Percentiles rank a stretch among this genome's conserved stretches.
These are phyloP conservation scores for Beauveria pseudobassiana DNA, from an alignment of 2,329 filamentous ascomycete species.

Conservation along the genomic window DNA sequence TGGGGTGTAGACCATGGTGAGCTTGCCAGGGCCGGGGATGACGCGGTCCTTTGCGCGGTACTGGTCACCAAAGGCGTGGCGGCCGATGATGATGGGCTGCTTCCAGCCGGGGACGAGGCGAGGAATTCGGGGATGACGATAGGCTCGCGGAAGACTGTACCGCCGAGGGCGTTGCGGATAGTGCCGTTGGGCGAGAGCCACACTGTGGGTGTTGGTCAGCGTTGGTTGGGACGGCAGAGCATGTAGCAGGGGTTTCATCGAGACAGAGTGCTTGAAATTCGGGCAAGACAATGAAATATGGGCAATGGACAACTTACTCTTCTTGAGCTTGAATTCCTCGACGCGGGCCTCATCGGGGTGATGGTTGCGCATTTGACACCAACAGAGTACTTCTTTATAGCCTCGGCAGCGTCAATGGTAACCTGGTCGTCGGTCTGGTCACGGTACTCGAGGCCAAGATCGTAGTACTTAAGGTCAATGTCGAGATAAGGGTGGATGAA, in stretches of 20 bases:
- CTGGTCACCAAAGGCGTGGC: conserved; percentile 97
- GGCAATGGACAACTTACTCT: conserved; percentile 55
- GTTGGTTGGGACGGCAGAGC: neutral
- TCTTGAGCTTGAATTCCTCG: conserved; percentile 97
- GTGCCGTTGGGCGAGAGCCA: conserved; percentile 98
- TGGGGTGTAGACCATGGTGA: conserved; percentile 91
- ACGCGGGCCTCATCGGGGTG: conserved; percentile 93
- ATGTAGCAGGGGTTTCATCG: neutral
- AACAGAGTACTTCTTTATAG: conserved; percentile 98
- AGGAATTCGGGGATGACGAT: conserved; percentile 91
- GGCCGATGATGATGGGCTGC: conserved; percentile 97
- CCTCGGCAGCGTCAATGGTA: conserved; percentile 88
- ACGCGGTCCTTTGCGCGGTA: conserved; percentile 94
- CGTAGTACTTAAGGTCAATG: conserved; percentile 97
- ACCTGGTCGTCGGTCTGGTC: conserved; percentile 96
- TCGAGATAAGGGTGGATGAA: conserved; percentile 95
- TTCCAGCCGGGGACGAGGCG: conserved; percentile 95
- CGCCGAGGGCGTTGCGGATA: conserved; percentile 68
- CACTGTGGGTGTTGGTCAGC: conserved; percentile 48
- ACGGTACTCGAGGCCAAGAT: conserved; percentile 86
- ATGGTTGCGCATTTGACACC: conserved; percentile 99
- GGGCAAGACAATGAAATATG: conserved; percentile 8
- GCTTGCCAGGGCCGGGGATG: conserved; percentile 72
- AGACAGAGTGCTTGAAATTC: neutral
- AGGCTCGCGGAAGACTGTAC: conserved; percentile 97